Conservation (phyloP, 192 early-diverging fungal species). For the Mortierella alpina region DNA sequence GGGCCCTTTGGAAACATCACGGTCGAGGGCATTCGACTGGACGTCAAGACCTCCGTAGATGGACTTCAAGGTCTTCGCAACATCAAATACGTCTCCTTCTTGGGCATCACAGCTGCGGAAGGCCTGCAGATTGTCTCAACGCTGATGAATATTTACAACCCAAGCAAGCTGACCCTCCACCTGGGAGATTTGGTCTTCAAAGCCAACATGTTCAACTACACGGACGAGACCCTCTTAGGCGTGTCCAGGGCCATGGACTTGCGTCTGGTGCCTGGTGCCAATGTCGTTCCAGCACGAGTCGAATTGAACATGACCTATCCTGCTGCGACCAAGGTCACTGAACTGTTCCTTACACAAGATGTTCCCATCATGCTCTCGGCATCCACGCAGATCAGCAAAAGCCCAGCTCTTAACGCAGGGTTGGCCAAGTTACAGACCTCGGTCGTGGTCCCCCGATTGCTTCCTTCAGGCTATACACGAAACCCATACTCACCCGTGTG, state of each 20-base stretch:
- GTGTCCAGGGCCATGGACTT: neutral
- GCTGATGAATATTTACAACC: constrained; percentile 35
- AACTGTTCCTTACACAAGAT: neutral
- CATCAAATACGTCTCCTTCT: neutral
- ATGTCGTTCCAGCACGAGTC: neutral
- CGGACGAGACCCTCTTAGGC: neutral
- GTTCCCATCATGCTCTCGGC: neutral
- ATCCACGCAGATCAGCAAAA: neutral
- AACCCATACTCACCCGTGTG: neutral
- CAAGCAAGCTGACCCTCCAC: constrained; percentile 37
- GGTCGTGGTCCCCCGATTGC: neutral
- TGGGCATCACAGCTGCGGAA: neutral
- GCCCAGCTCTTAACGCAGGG: constrained; percentile 12
- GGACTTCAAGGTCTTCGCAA: constrained; percentile 37
- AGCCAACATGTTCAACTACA: neutral
- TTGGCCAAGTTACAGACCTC: neutral
- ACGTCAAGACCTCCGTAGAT: constrained; percentile 45
- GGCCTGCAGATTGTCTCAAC: neutral
- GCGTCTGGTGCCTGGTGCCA: constrained; percentile 5
- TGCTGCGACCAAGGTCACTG: neutral
- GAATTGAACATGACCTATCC: neutral
- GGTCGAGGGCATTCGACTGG: constrained; percentile 50
- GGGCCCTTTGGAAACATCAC: constrained; percentile 54
- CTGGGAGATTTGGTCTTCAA: constrained; percentile 14
- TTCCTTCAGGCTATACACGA: neutral